phyloP scores from a whole-genome alignment of 768 basidiomycete genomes.

The Sarcodon aspratus region DNA sequence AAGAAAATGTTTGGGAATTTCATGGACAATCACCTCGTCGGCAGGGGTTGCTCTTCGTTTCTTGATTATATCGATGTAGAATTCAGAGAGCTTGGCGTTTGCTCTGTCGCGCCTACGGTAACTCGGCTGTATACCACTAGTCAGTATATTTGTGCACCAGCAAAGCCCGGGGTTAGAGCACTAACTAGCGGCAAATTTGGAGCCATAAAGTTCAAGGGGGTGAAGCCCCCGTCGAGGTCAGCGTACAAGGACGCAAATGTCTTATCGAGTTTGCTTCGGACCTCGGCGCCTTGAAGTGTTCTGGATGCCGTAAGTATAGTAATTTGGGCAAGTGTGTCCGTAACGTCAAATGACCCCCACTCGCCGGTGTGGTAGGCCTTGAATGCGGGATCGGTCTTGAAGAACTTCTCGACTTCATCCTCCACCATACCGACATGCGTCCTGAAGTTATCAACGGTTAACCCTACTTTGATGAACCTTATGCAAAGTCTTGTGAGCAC shows the following conservation, averaged over 20 bases:
- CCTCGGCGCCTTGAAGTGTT: slow-evolving; percentile 89
- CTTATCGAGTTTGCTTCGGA: slow-evolving; percentile 69
- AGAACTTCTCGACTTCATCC: slow-evolving; percentile 42
- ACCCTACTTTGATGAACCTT: slow-evolving; percentile 84
- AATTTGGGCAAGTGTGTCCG: slow-evolving; percentile 70
- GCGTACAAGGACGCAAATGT: slow-evolving; percentile 75
- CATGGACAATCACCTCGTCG: slow-evolving; percentile 4
- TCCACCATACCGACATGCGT: slow-evolving; percentile 53
- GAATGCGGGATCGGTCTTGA: slow-evolving; percentile 57
- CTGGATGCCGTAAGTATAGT: slow-evolving; percentile 92
- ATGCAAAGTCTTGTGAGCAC: too few species aligned
- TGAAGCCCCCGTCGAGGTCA: slow-evolving; percentile 93
- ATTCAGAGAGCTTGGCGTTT: slow-evolving; percentile 86
- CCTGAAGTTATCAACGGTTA: slow-evolving; percentile 85
- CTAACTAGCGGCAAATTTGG: slow-evolving; percentile 68
- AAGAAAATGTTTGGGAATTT: too few species aligned
- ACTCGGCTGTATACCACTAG: slow-evolving; percentile 31
- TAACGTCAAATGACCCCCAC: slow-evolving; percentile 70
- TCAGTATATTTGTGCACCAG: too few species aligned
- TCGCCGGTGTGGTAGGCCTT: slow-evolving; percentile 49
- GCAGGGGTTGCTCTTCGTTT: slow-evolving; percentile 45
- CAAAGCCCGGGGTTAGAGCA: too few species aligned
- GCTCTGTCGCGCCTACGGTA: slow-evolving; percentile 85
- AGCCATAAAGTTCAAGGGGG: slow-evolving; percentile 91
- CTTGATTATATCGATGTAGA: slow-evolving; percentile 80